Evolutionary conservation across 805 yeast species (phyloP), one percentile per base, ranked within the genome.

Genomic region (Jamesozyma rosinii): DNA sequence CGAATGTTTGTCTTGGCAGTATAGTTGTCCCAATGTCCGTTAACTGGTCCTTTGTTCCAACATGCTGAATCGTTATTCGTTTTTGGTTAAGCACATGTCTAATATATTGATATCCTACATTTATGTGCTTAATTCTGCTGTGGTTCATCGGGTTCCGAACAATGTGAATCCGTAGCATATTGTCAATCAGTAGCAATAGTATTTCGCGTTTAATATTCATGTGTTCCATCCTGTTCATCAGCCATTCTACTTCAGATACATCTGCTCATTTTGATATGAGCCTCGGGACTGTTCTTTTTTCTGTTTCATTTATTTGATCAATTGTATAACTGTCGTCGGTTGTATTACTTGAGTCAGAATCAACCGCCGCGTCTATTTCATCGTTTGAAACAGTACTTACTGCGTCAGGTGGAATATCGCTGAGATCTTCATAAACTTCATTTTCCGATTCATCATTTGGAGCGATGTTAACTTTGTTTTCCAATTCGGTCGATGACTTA

Each of bases 161-260:
- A 6, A 30, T 30, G 15, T 30, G 33, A 4, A 30, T 30, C 15
- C 17, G 15, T 10, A 17, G 33, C 33, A 30, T 30, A 10, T 30
- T 30, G 15, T 30, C 33, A 30, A 30, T 17, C 5, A 14, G 15
- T 6, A 11, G 4, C 4, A 30, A 5, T 6, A 17, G 33, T 5
- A n/a, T 13, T 33, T 8, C n/a, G 19, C 10, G 10, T 33, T n/a
- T n/a, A 5, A 33, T 15, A 11, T 21, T 27, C 38, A 44, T 38
- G n/a, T 21, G 15, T 21, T 32, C 15, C 5, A 34, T 22, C 8
- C 40, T 14, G 17, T 44, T 15, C 3, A 3, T 6, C 3, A 44
- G 15, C 37, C 45, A 43, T 29, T 13, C 18, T 3, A 34, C 26
- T 39, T 43, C 46, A 18, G 13, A 19, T 2, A 24, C 42, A 3